Conservation (phyloP, 768 basidiomycete species). For the Mycena haematopus region DNA sequence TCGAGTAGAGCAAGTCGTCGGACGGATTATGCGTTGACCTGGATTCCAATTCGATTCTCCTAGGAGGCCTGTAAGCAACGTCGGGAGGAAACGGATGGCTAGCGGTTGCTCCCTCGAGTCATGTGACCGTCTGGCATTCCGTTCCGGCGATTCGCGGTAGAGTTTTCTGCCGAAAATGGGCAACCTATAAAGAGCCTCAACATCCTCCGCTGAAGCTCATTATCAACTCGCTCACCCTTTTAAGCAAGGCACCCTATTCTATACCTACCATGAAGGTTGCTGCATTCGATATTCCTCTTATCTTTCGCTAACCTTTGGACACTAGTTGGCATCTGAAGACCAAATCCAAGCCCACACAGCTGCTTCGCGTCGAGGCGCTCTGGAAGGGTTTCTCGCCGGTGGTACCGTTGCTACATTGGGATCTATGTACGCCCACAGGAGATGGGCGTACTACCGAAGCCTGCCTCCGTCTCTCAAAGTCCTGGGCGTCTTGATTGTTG, state of each 20-base stretch:
- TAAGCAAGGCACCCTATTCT: neutral
- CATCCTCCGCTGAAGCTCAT: neutral
- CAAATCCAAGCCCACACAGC: constrained; percentile 58
- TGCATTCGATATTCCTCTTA: neutral
- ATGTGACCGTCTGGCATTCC: neutral
- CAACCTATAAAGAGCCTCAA: neutral
- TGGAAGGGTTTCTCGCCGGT: constrained; percentile 61
- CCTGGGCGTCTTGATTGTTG: constrained; percentile 65
- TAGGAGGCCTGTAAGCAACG: too few relatives aligned
- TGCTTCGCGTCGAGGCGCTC: constrained; percentile 64
- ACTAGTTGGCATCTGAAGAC: constrained; percentile 40
- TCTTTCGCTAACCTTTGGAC: neutral
- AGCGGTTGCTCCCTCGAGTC: neutral
- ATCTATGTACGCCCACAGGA: constrained; percentile 59
- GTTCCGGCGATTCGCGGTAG: neutral
- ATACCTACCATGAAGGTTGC: constrained; percentile 14
- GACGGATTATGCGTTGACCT: too few relatives aligned
- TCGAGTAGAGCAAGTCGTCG: too few relatives aligned
- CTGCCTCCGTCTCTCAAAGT: constrained; percentile 73
- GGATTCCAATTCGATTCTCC: too few relatives aligned
- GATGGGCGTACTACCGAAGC: constrained; percentile 62
- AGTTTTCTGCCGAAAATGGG: neutral
- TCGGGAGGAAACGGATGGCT: neutral
- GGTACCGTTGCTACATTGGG: constrained; percentile 58
- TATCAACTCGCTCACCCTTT: neutral